Evolutionary conservation across 1,139 yeast genomes (phyloP).

Genomic region (Pichiaceae sp.): DNA sequence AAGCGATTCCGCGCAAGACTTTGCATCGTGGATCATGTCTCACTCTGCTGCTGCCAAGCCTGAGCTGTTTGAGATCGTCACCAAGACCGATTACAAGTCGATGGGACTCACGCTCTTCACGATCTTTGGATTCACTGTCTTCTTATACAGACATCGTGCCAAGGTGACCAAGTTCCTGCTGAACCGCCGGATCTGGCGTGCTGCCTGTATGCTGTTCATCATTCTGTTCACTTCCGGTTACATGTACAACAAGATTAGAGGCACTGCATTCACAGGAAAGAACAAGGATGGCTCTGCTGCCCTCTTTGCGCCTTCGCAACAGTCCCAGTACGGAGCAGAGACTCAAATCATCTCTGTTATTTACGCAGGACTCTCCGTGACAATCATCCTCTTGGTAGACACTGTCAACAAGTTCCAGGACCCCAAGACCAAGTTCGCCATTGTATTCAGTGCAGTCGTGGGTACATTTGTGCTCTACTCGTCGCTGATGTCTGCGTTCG

Average conservation of each 20-base stretch:
- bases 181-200: conserved; percentile 21
- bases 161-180: conserved; percentile 9
- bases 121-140: conserved; percentile 19
- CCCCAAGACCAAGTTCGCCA: conserved; percentile 34
- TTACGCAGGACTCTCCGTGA: conserved; percentile 49
- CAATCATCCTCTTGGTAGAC: conserved; percentile 40
- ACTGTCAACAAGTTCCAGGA: conserved; percentile 38
- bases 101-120: conserved; percentile 31
- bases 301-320: conserved; percentile 61
- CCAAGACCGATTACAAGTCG: conserved; percentile 15
- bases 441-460: conserved; percentile 31
- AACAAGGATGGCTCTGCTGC: conserved; percentile 42
- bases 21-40: conserved; percentile 27
- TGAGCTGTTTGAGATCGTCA: conserved; percentile 13
- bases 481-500: conserved; percentile 45
- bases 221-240: conserved; percentile 80
- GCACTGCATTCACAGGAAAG: conserved; percentile 59
- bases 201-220: conserved; percentile 41
- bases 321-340: conserved; percentile 71
- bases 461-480: conserved; percentile 45
- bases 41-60: conserved; percentile 9
- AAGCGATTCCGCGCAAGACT: conserved; percentile 20
- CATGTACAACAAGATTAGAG: conserved; percentile 87
- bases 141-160: conserved; percentile 14
- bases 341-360: conserved; percentile 66